Conservation (phyloP, 2,329 filamentous ascomycete genomes). For the Penicillium palitans region DNA sequence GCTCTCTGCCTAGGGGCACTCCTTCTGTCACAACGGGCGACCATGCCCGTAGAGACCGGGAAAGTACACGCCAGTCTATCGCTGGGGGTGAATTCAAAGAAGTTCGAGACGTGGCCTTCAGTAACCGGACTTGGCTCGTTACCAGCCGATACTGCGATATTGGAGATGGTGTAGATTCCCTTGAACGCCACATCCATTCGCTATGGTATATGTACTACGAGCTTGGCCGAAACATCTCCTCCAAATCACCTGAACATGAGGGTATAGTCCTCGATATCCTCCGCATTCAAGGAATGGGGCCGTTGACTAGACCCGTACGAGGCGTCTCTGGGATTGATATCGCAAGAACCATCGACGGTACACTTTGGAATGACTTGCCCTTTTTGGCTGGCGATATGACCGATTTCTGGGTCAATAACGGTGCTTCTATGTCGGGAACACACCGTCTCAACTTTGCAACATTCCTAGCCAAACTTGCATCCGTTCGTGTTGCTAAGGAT, state of each 20-base stretch:
- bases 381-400: conserved; percentile 27
- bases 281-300: conserved; percentile 23
- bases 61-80: neutral
- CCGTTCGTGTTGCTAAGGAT: conserved; percentile 23
- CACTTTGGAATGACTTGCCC: conserved; percentile 29
- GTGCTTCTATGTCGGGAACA: conserved; percentile 16
- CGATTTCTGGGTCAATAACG: conserved; percentile 20
- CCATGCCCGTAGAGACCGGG: neutral
- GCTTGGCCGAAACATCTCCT: conserved; percentile 14
- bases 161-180: conserved; percentile 21
- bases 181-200: conserved; percentile 20
- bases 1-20: conserved; percentile 13
- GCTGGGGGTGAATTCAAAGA: conserved; percentile 9
- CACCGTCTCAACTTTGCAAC: conserved; percentile 23
- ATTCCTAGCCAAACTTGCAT: conserved; percentile 29
- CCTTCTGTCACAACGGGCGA: neutral
- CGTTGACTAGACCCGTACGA: conserved; percentile 13
- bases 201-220: conserved; percentile 29
- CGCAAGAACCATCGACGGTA: conserved; percentile 24
- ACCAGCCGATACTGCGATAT: conserved; percentile 19
- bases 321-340: conserved; percentile 23
- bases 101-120: conserved; percentile 12
- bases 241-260: conserved; percentile 23
- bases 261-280: conserved; percentile 27
- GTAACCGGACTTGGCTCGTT: conserved; percentile 17